Base-by-base conservation (phyloP, 176 grass and related monocot genomes). In the Raddia guianensis region DNA sequence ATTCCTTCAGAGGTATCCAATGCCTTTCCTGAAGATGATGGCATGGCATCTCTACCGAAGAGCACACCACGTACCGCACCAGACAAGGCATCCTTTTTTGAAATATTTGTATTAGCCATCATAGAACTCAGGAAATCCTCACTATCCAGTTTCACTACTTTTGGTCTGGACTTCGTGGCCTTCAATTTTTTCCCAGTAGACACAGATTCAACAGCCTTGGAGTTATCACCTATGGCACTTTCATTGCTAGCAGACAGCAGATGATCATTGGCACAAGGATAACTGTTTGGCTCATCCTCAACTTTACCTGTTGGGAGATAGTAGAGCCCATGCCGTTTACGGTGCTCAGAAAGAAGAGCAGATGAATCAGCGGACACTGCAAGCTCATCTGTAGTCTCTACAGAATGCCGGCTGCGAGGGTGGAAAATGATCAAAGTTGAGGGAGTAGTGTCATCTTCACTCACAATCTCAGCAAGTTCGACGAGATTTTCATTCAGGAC, bases 111-210 rank as follows among this genome's bases (percentile, higher is more conserved):
- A 81, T 47, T 82, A 40, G 62, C 47, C 32, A 72, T 21, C 81
- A 70, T 53, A 50, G 88, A 82, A 86, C 77, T 89, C 34, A 85
- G 81, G n/a, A 81, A 79, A 86, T 91, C 88, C 50, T 95, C 90
- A 15, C 78, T 86, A 78, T 98, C 92, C 84, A 98, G 50, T 78
- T 91, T 95, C 75, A 98, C 86, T 70, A 98, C 96, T 67, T 85
- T 87, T 64, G 96, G 96, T 82, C 96, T 84, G 15, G 90, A 91
- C 57, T 86, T 95, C 5, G 73, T 78, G 71, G 82, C 21, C 79
- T 91, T 95, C 8, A 45, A 6, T 19, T 83, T 95, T 88, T 81
- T 91, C 63, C 57, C 72, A 84, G 72, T 6, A 68, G 80, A 14
- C 62, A 73, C 64, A 61, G 78, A 73, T 13, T 81, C 16, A 32